Base-by-base conservation (phyloP, 176 grass and related monocot genomes). In the Dendrocalamus sinicus region DNA sequence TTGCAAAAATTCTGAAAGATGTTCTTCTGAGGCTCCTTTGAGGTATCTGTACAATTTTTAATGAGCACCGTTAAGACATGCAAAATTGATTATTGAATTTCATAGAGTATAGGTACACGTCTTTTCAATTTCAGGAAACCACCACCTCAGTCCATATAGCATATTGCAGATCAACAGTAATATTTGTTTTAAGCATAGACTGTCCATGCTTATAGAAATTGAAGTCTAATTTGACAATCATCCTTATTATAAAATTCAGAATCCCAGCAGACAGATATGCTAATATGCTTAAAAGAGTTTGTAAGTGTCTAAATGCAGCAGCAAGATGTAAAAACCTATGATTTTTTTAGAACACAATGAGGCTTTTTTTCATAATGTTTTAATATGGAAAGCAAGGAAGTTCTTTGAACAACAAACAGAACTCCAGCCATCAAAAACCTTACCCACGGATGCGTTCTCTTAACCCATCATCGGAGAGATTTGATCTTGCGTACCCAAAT, bases 401-500 rank as follows among this genome's bases (percentile, higher is more conserved):
- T 11, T 74, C 6, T 84, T 53, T 37, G n/a, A 16, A 57, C 1
- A 55, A 2, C 16, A 57, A 67, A 83, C 24, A 39, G 6, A 83
- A 82, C 43, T 57, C 39, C 51, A 87, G 47, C 28, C 66, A 88
- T 84, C 30, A 83, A 48, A 83, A 81, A 90, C 64, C 67, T 83
- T 94, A 98, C 93, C 86, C 92, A 74, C 85, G 80, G 81, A 98
- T 95, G 28, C 93, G 90, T 35, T 86, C 84, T 89, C 93, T 98
- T 84, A 98, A 83, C 8, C 89, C 93, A 76, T 98, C 90, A 86
- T 98, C 92, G 77, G 93, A 96, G 88, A 98, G 81, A 84, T 98
- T 88, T 81, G 96, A 88, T 84, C 96, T 85, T 37, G 96, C 96
- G 79, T 98, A 98, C 45, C 96, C 93, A 89, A 98, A 92, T 86